Evolutionary conservation across 257 asterid genomes (phyloP), one percentile per base, ranked within the genome.

Genomic region (Solanum paucissectum): DNA sequence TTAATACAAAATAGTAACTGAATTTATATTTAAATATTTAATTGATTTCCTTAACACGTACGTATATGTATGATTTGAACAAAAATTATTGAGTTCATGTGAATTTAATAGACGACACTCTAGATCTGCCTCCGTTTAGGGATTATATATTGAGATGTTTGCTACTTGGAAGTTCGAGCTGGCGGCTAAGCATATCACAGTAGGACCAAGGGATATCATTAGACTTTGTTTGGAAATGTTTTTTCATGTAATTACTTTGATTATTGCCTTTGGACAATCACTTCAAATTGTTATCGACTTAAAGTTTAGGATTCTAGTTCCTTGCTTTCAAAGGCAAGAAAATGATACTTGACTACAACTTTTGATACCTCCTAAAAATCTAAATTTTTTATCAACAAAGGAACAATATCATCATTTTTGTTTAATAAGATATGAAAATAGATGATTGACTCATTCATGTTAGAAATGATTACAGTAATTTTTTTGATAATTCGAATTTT

Each of bases 351-450:
- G 12, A 32, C 38, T 32, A 25, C 4, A 25, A 66, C 34, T 25
- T 38, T 38, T n/a, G 29, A 66, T 10, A 66, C 16, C 2, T 16
- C 62, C 62, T 21, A 60, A 60, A 60, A 60, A 23, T 23, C 6
- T 23, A 9, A 23, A 0, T 23, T 23, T 0, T 62, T 23, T 0
- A 62, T 62, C 13, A 23, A 14, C 21, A 0, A 14, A 49, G 21
- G 21, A 49, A 13, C 0, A 49, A 13, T 13, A 49, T 49, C 3
- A 0, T 14, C 16, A 14, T 49, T 49, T 49, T 2, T 49, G 21
- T 49, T 12, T 0, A 44, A 44, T 46, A 12, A 46, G 18, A 46
- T 12, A 12, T 4, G 12, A 46, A 60, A 60, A 21, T 60, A 0
- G 27, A 60, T 60, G 69, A 23, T 23, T 60, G 29, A 23, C 69